phyloP scores from a whole-genome alignment of 257 asterid species.

The Scutellaria baicalensis region DNA sequence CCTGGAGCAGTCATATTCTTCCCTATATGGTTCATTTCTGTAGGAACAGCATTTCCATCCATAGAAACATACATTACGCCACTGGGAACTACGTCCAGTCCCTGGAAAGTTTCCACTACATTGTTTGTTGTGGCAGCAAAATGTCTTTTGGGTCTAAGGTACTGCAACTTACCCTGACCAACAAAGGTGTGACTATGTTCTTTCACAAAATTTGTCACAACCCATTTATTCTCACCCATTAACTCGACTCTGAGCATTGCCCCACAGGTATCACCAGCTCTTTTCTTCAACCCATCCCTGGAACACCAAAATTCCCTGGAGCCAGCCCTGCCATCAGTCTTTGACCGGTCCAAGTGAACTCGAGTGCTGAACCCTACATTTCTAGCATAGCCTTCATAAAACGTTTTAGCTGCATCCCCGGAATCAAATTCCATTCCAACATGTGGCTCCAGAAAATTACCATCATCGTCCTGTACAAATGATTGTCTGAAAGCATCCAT shows the following conservation, averaged over 20 bases:
- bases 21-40: constrained; percentile 36
- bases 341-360: constrained; percentile 28
- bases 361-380: constrained; percentile 49
- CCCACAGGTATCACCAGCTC: constrained; percentile 50
- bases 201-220: constrained; percentile 58
- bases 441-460: constrained; percentile 39
- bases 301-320: constrained; percentile 48
- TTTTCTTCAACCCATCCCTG: constrained; percentile 40
- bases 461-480: constrained; percentile 27
- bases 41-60: constrained; percentile 39
- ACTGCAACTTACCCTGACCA: constrained; percentile 39
- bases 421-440: constrained; percentile 75
- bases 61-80: constrained; percentile 73
- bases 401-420: constrained; percentile 48
- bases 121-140: constrained; percentile 45
- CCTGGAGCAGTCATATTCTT: constrained; percentile 31
- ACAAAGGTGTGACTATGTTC: constrained; percentile 53
- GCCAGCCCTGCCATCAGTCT: constrained; percentile 25
- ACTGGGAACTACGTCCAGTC: constrained; percentile 51
- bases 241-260: constrained; percentile 70
- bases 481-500: constrained; percentile 32
- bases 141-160: constrained; percentile 49
- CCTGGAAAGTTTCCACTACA: constrained; percentile 36
- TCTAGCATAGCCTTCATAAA: constrained; percentile 65
- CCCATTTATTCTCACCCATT: constrained; percentile 51